A percentile compares a stretch with the other conserved stretches of the same genome.
These are phyloP conservation scores for Penicillium sp. DNA, from an alignment of 2,329 filamentous ascomycete genomes.

Conservation along the genomic window DNA sequence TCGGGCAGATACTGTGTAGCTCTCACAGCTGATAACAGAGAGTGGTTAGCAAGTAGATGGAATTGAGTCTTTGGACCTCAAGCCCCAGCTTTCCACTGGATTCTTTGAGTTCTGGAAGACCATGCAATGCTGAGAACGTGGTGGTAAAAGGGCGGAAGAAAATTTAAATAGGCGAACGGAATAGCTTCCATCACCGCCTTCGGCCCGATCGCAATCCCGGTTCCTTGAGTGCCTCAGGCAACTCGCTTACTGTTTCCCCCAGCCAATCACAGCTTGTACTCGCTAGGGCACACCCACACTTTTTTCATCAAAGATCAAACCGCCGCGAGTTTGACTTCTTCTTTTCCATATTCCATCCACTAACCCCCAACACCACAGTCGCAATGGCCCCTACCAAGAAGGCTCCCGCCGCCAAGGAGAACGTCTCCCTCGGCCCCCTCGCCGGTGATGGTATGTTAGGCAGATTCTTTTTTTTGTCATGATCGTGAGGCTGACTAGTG, in stretches of 20 bases:
- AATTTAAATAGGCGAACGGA: slow-evolving; percentile 26
- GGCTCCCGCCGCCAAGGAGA: slow-evolving; percentile 78
- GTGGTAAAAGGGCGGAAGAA: slow-evolving; percentile 8
- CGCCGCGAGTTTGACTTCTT: slow-evolving; percentile 23
- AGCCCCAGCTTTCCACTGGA: slow-evolving; percentile 1
- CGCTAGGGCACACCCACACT: slow-evolving; percentile 40
- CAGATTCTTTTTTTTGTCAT: not conserved
- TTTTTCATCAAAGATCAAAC: slow-evolving; percentile 22
- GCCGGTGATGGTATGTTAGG: slow-evolving; percentile 76
- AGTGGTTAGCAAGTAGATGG: not conserved
- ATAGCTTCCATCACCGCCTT: slow-evolving; percentile 23
- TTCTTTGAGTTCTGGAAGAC: slow-evolving; percentile 11
- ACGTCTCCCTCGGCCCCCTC: slow-evolving; percentile 96
- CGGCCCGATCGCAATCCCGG: slow-evolving; percentile 26
- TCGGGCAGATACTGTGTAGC: not conserved
- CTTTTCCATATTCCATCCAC: slow-evolving; percentile 41
- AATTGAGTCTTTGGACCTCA: not conserved
- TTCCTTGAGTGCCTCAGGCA: slow-evolving; percentile 14
- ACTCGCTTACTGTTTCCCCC: slow-evolving; percentile 26
- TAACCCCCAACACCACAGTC: slow-evolving; percentile 43
- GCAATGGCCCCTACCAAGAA: slow-evolving; percentile 84
- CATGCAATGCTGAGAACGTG: slow-evolving; percentile 7
- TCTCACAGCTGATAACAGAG: not conserved
- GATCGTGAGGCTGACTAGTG: slow-evolving; percentile 13
- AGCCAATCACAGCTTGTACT: slow-evolving; percentile 29